These are phyloP conservation scores for Chlamydomonas eustigma DNA, from an alignment of 139 green algal genomes.

Conservation along the genomic window DNA sequence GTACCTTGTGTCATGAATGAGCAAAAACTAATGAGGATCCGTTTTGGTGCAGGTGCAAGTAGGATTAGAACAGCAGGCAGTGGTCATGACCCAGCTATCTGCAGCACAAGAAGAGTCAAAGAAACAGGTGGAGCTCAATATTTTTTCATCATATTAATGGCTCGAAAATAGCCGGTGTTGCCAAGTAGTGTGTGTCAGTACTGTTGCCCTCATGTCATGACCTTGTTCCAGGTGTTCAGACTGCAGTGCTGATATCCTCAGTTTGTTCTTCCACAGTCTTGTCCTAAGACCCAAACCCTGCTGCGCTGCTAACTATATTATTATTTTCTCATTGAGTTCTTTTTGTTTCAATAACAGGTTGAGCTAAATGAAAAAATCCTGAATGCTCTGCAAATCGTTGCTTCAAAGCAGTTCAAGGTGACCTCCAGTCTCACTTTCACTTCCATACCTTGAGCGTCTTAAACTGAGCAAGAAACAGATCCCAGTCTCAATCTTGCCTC, in stretches of 20 bases:
- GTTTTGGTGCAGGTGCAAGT: background rate
- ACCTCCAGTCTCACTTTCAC: background rate
- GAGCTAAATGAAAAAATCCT: background rate
- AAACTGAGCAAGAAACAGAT: too few species aligned
- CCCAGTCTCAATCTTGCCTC: too few species aligned
- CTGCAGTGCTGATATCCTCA: too few species aligned
- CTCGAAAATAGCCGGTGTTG: background rate
- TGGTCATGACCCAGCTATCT: background rate
- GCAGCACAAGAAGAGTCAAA: background rate
- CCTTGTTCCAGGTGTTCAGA: background rate
- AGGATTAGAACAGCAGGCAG: background rate
- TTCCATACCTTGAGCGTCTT: background rate
- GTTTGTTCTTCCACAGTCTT: too few species aligned
- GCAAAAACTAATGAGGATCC: background rate
- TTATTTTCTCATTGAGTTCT: background rate
- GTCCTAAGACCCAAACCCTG: too few species aligned
- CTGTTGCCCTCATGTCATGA: background rate
- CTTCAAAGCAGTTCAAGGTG: slow-evolving; percentile 4
- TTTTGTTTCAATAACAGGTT: background rate
- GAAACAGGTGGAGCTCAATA: background rate
- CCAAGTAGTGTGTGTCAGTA: background rate
- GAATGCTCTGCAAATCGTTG: background rate
- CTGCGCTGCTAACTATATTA: background rate
- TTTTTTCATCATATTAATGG: too few species aligned
- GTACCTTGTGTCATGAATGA: background rate